Evolutionary conservation across 768 basidiomycete genomes (phyloP), one percentile per base, ranked within the genome.

Genomic region (Podaxis rugospora): DNA sequence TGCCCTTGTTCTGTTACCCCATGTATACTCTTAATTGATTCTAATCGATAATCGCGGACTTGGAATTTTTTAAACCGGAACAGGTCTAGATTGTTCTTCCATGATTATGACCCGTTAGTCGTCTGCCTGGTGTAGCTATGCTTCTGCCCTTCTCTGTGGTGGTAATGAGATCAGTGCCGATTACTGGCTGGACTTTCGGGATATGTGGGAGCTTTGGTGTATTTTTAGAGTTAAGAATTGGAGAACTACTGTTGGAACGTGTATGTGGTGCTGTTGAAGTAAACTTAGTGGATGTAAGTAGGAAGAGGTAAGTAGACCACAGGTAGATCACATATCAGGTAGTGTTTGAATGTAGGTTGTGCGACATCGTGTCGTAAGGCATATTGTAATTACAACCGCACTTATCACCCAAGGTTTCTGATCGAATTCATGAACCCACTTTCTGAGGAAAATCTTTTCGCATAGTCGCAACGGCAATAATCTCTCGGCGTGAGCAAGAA

Each of bases 161-260:
- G 27, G 35, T 49, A 35, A 57, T 57, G 51, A 51, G 51, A 59
- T 44, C 37, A 3, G 13, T n/a, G 28, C 5, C 16, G 28, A 23
- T 60, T 13, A 60, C 36, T 60, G 59, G 59, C 32, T 47, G 59
- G 59, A 40, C 51, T 53, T 53, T n/a, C 59, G 51, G 59, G 2
- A 25, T 46, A 21, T 40, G 59, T 60, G 59, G 42, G 59, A 54
- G 21, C 23, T 4, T 10, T 23, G 42, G 11, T 6, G 28, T 60
- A 44, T 60, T 60, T 46, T 23, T 42, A 53, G 59, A 7, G 46
- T 47, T 7, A 14, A 44, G 25, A 44, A 32, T 28, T n/a, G 10
- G 35, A 37, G 18, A 39, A 54, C 37, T 6, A 5, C 13, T 5
- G 13, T n/a, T 32, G 13, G 21, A 50, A 21, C 37, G 52, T 36